Evolutionary conservation across 768 basidiomycete genomes (phyloP).

Genomic region (Butyriboletus loyo): DNA sequence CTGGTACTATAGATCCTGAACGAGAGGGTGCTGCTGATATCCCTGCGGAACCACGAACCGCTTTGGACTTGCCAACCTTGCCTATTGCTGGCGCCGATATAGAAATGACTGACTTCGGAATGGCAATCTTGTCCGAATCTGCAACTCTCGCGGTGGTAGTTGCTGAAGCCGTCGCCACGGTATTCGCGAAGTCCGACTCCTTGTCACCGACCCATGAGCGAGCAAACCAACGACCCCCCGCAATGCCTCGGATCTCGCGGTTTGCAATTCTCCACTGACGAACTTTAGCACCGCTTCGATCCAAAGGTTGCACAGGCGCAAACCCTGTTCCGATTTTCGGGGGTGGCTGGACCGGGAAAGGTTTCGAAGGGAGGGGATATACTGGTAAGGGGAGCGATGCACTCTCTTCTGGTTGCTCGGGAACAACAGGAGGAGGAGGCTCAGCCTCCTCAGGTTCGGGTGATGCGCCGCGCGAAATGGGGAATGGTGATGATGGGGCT

Average conservation of each 20-base stretch:
- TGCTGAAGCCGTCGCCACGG: conserved; percentile 28
- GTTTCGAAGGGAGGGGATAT: conserved; percentile 79
- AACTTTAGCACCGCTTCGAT: conserved; percentile 57
- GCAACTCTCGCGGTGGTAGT: conserved; percentile 26
- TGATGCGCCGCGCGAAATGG: conserved; percentile 35
- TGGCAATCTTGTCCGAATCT: conserved; percentile 27
- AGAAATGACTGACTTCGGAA: conserved; percentile 42
- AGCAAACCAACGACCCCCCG: conserved; percentile 79
- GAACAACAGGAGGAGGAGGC: conserved; percentile 28
- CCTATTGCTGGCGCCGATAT: conserved; percentile 45
- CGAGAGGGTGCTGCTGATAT: conserved; percentile 56
- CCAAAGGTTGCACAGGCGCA: conserved; percentile 63
- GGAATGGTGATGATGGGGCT: conserved; percentile 68
- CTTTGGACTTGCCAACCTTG: conserved; percentile 44
- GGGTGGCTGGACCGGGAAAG: conserved; percentile 77
- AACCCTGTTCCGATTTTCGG: conserved; percentile 74
- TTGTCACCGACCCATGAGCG: conserved; percentile 84
- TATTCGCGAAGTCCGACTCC: conserved; percentile 60
- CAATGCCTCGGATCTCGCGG: conserved; percentile 78
- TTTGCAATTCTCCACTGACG: conserved; percentile 74
- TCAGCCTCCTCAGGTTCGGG: conserved; percentile 48
- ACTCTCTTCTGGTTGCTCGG: conserved; percentile 41
- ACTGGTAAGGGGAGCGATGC: conserved; percentile 54
- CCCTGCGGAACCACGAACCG: conserved; percentile 33
- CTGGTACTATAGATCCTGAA: conserved; percentile 51